These are phyloP conservation scores for Aristolochia fimbriata DNA, from an alignment of 164 flowering plant genomes.

Conservation along the genomic window DNA sequence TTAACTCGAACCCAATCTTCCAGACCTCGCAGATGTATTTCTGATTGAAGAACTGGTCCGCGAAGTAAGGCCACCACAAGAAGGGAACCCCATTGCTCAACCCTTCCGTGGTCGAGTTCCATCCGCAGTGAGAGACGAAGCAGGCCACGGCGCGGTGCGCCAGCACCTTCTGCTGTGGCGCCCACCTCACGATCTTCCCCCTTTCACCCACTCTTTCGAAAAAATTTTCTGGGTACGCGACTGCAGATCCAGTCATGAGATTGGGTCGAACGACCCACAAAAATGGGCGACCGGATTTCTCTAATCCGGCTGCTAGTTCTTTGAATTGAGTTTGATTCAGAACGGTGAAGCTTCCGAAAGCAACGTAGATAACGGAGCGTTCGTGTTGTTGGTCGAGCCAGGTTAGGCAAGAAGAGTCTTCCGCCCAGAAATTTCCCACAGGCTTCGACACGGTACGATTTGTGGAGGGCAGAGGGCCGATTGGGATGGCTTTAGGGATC, in stretches of 20 bases:
- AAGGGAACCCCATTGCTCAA: conserved; percentile 39
- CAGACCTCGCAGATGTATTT: conserved; percentile 36
- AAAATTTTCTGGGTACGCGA: conserved; percentile 26
- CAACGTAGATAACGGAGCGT: conserved; percentile 13
- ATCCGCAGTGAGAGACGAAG: conserved; percentile 55
- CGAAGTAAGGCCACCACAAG: conserved; percentile 51
- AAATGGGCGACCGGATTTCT: conserved; percentile 28
- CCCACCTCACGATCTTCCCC: conserved; percentile 41
- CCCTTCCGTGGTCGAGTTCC: conserved; percentile 54
- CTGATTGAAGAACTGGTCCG: conserved; percentile 35
- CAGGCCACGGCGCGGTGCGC: conserved; percentile 46
- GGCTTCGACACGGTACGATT: background rate
- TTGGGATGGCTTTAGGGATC: conserved; percentile 3
- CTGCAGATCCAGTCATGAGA: conserved; percentile 7
- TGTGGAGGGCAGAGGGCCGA: conserved; percentile 10
- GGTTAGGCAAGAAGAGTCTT: conserved; percentile 6
- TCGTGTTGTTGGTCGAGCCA: conserved; percentile 10
- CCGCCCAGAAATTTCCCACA: conserved; percentile 4
- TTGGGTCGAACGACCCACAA: conserved; percentile 45
- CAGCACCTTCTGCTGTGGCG: conserved; percentile 42
- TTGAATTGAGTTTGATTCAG: conserved; percentile 24
- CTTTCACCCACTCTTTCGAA: conserved; percentile 15
- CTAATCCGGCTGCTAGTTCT: conserved; percentile 45
- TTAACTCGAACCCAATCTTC: conserved; percentile 32
- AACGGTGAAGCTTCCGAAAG: conserved; percentile 23